Base-by-base conservation (phyloP, 2,329 filamentous ascomycete species). In the Xylaria polymorpha region DNA sequence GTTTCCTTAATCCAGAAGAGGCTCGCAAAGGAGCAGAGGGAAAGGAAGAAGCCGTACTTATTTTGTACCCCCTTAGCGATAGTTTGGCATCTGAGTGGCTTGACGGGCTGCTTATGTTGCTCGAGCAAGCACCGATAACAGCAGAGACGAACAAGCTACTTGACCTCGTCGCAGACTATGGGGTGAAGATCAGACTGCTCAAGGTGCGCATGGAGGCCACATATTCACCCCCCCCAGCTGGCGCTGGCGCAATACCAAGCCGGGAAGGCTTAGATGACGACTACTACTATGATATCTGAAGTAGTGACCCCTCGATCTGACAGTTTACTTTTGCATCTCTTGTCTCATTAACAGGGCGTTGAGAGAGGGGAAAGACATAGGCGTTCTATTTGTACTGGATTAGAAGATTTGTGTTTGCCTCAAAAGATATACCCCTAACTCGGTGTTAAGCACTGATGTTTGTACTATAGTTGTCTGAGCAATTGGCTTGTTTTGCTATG, bases 41-140 rank as follows among this genome's bases (percentile, higher is more conserved):
- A n/a, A 87, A 87, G 73, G 96, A 98, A 79, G 84, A 89, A 60
- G 86, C 92, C 0, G 87, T 98, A 25, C 85, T 99, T 63, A 93
- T 91, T n/a, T 85, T 99, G 61, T 90, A 94, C 79, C 94, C 95
- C 6, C 84, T 90, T 68, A 92, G 90, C 67, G 92, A 96, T 78
- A 93, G 90, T 72, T 83, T 96, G 57, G 96, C 96, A 10, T 97
- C 94, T 0, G 96, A 99, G 81, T 99, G 96, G 96, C 86, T 99
- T 5, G 96, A 99, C 79, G 96, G 96, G 0, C 83, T 99, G 72
- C 86, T 98, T 66, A 97, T 99, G 94, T 85, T 99, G 64, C 86
- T 99, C 29, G 94, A 97, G 77, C 96, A 99, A 81, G 90, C 94
- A 68, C 96, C 96, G 22, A 98, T 99, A 78, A 99, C 96, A n/a